Evolutionary conservation across 805 yeast genomes (phyloP).

Genomic region (Diddensiella caesifluorescens): DNA sequence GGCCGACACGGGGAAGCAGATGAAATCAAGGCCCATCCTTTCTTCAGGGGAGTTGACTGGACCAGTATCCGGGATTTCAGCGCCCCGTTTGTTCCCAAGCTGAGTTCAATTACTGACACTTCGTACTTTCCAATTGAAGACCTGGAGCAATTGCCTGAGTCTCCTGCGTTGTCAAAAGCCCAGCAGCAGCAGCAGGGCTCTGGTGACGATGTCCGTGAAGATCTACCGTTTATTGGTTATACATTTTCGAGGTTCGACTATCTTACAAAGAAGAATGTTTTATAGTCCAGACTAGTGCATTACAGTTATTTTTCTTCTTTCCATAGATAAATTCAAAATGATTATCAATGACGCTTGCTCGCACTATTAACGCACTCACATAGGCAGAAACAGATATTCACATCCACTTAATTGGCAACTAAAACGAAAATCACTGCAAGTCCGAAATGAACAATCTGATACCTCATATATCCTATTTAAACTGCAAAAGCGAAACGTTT

Average conservation of each 20-base stretch:
- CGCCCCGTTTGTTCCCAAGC: slow-evolving; percentile 90
- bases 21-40: slow-evolving; percentile 85
- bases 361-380: no score
- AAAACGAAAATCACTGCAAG: no score
- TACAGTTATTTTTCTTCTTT: no score
- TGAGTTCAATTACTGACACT: slow-evolving; percentile 90
- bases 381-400: no score
- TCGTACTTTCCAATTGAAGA: slow-evolving; percentile 98
- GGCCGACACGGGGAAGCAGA: slow-evolving; percentile 91
- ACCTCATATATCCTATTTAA: no score
- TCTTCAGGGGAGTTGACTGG: slow-evolving; percentile 96
- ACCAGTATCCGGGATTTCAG: slow-evolving; percentile 77
- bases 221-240: slow-evolving; percentile 94
- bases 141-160: slow-evolving; percentile 85
- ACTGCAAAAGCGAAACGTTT: no score
- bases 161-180: slow-evolving; percentile 39
- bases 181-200: slow-evolving; percentile 47
- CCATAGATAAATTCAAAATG: no score
- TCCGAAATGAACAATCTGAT: no score
- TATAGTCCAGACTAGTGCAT: no score
- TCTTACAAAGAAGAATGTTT: slow-evolving; percentile 48
- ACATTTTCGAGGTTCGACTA: slow-evolving; percentile 94
- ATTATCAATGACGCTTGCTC: no score
- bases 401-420: no score
- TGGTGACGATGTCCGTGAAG: slow-evolving; percentile 61